Evolutionary conservation across 164 flowering plant species (phyloP).

Genomic region (Vitis riparia): DNA sequence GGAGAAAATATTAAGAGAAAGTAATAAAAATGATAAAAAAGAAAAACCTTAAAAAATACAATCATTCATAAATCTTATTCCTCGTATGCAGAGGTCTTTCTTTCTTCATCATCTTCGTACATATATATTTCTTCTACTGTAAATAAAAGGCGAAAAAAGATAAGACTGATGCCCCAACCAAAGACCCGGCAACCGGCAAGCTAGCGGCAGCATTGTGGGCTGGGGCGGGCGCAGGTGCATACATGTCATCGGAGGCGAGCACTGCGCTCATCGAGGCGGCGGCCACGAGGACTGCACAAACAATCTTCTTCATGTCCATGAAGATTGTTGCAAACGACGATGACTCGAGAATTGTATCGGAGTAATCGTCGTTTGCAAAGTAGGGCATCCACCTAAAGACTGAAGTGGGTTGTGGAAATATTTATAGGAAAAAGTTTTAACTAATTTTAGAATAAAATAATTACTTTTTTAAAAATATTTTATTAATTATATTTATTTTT

Average conservation of each 20-base stretch:
- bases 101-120: background rate
- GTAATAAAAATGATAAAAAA: too few species aligned
- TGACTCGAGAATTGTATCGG: too few species aligned
- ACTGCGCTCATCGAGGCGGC: conserved; percentile 27
- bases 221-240: conserved; percentile 29
- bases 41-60: too few species aligned
- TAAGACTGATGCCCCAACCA: conserved; percentile 29
- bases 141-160: conserved; percentile 29
- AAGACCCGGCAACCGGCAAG: conserved; percentile 24
- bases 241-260: conserved; percentile 13
- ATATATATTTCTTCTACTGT: conserved; percentile 9
- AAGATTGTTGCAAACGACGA: background rate
- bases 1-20: too few species aligned
- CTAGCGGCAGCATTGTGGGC: conserved; percentile 22
- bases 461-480: too few species aligned
- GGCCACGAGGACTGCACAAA: conserved; percentile 22
- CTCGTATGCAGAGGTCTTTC: background rate
- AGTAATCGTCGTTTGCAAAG: too few species aligned
- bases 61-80: background rate
- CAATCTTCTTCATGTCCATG: conserved; percentile 30
- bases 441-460: too few species aligned
- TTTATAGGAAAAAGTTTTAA: too few species aligned
- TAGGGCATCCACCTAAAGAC: too few species aligned
- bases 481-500: too few species aligned
- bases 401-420: too few species aligned